These are phyloP conservation scores for Eucalyptus curtisii DNA, from an alignment of 345 rosid genomes.

Conservation along the genomic window DNA sequence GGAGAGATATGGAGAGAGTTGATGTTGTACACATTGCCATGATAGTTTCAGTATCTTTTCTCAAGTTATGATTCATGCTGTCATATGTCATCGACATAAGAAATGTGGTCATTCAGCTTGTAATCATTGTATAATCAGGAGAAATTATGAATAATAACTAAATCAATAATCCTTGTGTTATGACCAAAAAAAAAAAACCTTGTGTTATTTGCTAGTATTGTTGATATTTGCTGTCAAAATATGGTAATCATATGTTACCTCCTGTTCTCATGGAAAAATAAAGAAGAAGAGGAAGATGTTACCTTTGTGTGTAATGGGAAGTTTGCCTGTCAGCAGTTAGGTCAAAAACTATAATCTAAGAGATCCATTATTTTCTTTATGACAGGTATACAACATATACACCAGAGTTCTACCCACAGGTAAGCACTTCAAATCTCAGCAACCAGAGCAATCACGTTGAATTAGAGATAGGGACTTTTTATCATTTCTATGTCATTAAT, in stretches of 20 bases:
- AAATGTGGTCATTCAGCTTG: neutral
- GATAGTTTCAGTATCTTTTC: neutral
- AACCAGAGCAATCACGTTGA: neutral
- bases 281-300: neutral
- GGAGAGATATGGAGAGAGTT: neutral
- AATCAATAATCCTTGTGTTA: neutral
- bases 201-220: neutral
- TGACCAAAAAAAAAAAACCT: too few relatives aligned
- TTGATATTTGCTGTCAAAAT: neutral
- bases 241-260: neutral
- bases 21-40: neutral
- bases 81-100: neutral
- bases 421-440: neutral
- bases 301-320: neutral
- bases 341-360: neutral
- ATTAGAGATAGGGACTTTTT: neutral
- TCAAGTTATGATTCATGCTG: neutral
- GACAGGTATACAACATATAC: slow-evolving; percentile 19
- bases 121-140: neutral
- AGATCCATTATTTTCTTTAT: neutral
- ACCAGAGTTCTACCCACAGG: slow-evolving; percentile 20
- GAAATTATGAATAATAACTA: neutral
- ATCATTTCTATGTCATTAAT: neutral
- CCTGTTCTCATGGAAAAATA: neutral
- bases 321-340: neutral